A percentile compares a stretch with the other conserved stretches of the same genome.
Conservation (phyloP, 305 asterid genomes). For the Solanum hybrid region DNA sequence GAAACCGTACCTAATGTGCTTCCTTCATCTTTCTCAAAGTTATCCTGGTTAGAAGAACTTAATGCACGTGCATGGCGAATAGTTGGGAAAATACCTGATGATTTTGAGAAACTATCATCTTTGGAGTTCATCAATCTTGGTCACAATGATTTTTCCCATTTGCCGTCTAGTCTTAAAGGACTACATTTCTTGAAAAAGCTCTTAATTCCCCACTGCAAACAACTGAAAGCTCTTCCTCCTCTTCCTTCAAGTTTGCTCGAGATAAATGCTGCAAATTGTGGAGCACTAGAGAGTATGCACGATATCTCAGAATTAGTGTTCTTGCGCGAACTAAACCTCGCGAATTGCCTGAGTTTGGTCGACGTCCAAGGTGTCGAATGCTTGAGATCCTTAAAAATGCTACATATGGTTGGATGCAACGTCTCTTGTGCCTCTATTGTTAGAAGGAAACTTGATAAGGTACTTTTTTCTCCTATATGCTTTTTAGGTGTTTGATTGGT, state of each 20-base stretch:
- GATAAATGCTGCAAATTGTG: constrained; percentile 19
- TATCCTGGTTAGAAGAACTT: constrained; percentile 16
- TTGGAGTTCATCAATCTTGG: constrained; percentile 17
- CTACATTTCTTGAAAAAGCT: constrained; percentile 13
- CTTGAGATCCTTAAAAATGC: constrained; percentile 19
- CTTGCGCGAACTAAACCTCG: constrained; percentile 14
- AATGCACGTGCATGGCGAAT: constrained; percentile 21
- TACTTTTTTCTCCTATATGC: background rate
- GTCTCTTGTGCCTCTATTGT: background rate
- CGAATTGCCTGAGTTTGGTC: constrained; percentile 18
- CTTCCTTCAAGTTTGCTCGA: constrained; percentile 17
- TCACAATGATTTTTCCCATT: constrained; percentile 15
- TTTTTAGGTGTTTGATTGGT: background rate
- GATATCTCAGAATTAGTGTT: constrained; percentile 12
- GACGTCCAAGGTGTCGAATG: constrained; percentile 19
- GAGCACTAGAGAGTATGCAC: constrained; percentile 3
- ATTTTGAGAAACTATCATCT: constrained; percentile 17
- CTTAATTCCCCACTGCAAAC: constrained; percentile 12
- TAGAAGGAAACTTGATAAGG: constrained; percentile 2
- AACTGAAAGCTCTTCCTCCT: constrained; percentile 23
- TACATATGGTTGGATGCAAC: constrained; percentile 20
- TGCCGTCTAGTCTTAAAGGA: constrained; percentile 23
- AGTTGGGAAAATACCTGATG: constrained; percentile 25
- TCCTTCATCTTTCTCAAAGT: constrained; percentile 21
- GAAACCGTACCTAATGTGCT: background rate